Percentiles rank a stretch among this genome's conserved stretches.
These are phyloP conservation scores for Nicotiana sylvestris DNA, from an alignment of 257 asterid genomes.

Conservation along the genomic window DNA sequence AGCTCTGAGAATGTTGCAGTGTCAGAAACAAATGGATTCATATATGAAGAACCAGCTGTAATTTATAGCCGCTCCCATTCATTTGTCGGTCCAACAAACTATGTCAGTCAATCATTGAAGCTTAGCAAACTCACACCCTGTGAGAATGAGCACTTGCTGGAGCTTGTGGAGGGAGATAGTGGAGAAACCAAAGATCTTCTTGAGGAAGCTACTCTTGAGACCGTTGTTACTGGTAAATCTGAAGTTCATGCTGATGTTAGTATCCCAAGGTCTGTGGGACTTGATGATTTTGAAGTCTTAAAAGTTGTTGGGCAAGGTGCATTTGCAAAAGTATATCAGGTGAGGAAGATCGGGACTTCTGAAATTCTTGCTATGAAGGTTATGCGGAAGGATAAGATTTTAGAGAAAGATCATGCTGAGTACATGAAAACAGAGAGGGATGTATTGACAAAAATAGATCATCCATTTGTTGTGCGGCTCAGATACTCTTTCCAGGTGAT, in stretches of 20 bases:
- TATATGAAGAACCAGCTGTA: slow-evolving; percentile 47
- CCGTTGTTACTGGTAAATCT: slow-evolving; percentile 17
- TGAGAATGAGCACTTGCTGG: slow-evolving; percentile 37
- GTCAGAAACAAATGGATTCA: slow-evolving; percentile 29
- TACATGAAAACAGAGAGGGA: slow-evolving; percentile 84
- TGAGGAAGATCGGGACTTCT: slow-evolving; percentile 52
- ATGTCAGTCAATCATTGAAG: slow-evolving; percentile 30
- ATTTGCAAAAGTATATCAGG: slow-evolving; percentile 82
- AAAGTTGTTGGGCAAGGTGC: slow-evolving; percentile 86
- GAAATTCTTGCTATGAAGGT: slow-evolving; percentile 84
- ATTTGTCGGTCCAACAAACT: slow-evolving; percentile 55
- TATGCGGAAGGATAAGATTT: slow-evolving; percentile 66
- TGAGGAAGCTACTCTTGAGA: slow-evolving; percentile 20
- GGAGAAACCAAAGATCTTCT: slow-evolving; percentile 26
- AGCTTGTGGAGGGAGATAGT: slow-evolving; percentile 24
- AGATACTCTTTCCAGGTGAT: slow-evolving; percentile 78
- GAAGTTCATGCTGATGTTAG: slow-evolving; percentile 11
- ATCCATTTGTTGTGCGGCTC: slow-evolving; percentile 69
- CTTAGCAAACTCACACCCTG: slow-evolving; percentile 37
- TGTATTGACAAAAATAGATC: slow-evolving; percentile 60
- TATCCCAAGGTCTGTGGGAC: slow-evolving; percentile 38
- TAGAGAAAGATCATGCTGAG: slow-evolving; percentile 69
- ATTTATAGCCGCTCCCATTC: slow-evolving; percentile 58
- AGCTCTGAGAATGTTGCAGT: slow-evolving; percentile 32
- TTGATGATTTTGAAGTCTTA: slow-evolving; percentile 63